These are phyloP conservation scores for Candida fluviatilis DNA, from an alignment of 805 yeast genomes.

Conservation along the genomic window DNA sequence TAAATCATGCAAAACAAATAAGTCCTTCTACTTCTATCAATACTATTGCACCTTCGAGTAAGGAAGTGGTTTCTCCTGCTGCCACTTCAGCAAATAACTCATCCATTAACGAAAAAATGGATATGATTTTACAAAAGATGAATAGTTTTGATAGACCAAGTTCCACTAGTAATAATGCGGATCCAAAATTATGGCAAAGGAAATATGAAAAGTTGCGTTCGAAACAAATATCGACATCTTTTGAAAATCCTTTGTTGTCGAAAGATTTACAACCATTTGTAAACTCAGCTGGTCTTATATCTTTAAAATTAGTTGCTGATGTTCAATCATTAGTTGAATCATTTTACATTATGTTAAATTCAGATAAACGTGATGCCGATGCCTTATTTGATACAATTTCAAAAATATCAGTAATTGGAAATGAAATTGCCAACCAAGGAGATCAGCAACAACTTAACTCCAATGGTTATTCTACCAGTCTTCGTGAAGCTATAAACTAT, in stretches of 20 bases:
- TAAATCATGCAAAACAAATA: neutral
- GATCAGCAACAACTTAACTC: conserved; percentile 19
- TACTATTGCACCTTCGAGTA: neutral
- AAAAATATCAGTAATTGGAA: conserved; percentile 43
- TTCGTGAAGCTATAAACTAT: conserved; percentile 69
- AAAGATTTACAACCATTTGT: conserved; percentile 26
- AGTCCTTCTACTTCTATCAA: neutral
- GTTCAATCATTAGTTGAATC: conserved; percentile 49
- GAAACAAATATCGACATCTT: conserved; percentile 18
- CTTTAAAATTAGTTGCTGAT: conserved; percentile 39
- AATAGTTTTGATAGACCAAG: conserved; percentile 19
- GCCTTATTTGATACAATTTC: conserved; percentile 50
- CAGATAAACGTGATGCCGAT: conserved; percentile 26
- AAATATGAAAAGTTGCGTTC: conserved; percentile 48
- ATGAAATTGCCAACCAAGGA: conserved; percentile 34
- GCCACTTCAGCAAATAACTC: neutral
- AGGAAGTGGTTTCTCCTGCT: neutral
- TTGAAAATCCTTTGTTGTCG: conserved; percentile 15
- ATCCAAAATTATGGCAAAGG: conserved; percentile 46
- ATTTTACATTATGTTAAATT: conserved; percentile 32
- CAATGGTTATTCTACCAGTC: conserved; percentile 41
- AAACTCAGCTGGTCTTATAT: conserved; percentile 42
- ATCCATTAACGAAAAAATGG: conserved; percentile 14
- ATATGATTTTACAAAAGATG: conserved; percentile 22
- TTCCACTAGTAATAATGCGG: conserved; percentile 18